phyloP scores from a whole-genome alignment of 306 rosid species.

The Quercus gilva region DNA sequence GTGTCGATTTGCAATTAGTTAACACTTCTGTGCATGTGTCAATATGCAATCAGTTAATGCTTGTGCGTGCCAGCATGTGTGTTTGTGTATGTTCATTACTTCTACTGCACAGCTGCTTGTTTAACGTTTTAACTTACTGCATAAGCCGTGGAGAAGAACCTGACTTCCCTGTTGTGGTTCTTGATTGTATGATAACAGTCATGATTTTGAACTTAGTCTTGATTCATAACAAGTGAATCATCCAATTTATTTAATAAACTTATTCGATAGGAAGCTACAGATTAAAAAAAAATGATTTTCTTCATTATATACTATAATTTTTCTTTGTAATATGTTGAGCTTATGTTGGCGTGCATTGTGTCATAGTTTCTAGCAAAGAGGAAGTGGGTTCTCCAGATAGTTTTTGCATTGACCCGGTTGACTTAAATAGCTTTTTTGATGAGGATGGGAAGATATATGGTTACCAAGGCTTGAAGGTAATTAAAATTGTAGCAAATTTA shows the following conservation, averaged over 20 bases:
- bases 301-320: not conserved
- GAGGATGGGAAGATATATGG: slow-evolving; percentile 89
- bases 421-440: slow-evolving; percentile 62
- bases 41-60: not conserved
- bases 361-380: slow-evolving; percentile 68
- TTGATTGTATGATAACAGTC: not conserved
- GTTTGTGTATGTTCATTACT: not conserved
- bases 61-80: not conserved
- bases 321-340: not conserved
- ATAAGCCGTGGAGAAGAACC: not conserved
- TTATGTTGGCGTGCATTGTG: not conserved
- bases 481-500: not conserved
- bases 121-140: not conserved
- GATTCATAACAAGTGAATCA: not conserved
- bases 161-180: too few relatives aligned
- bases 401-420: slow-evolving; percentile 55
- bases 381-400: slow-evolving; percentile 52
- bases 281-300: not conserved
- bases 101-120: not conserved
- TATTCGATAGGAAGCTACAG: not conserved
- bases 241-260: not conserved
- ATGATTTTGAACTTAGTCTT: not conserved
- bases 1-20: not conserved
- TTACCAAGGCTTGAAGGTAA: slow-evolving; percentile 81
- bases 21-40: not conserved